These are phyloP conservation scores for Ophiognomonia clavigignenti-juglandacearum DNA, from an alignment of 2,329 filamentous ascomycete genomes.

Conservation along the genomic window DNA sequence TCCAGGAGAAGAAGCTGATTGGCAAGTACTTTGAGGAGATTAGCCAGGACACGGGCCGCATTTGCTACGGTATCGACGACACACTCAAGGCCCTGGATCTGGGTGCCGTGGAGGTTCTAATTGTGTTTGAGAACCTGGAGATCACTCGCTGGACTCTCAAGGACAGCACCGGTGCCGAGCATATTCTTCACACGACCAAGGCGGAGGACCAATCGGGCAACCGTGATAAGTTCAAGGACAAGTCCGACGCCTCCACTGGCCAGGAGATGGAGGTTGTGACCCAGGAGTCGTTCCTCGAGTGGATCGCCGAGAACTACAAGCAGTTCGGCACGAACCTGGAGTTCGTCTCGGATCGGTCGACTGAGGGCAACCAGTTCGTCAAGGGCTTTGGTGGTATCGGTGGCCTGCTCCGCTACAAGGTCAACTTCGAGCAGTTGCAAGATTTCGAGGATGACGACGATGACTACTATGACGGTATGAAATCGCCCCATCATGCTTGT, in stretches of 20 bases:
- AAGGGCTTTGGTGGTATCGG: slow-evolving; percentile 99
- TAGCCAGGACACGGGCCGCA: slow-evolving; percentile 91
- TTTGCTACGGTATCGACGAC: slow-evolving; percentile 98
- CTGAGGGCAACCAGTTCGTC: slow-evolving; percentile 98
- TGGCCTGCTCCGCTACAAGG: slow-evolving; percentile 95
- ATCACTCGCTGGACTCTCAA: slow-evolving; percentile 90
- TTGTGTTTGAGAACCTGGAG: slow-evolving; percentile 96
- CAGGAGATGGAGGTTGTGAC: slow-evolving; percentile 95
- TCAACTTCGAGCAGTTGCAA: slow-evolving; percentile 98
- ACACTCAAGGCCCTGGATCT: slow-evolving; percentile 95
- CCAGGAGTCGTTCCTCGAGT: slow-evolving; percentile 93
- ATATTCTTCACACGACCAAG: slow-evolving; percentile 85
- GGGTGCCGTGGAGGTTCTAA: slow-evolving; percentile 88
- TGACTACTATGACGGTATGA: slow-evolving; percentile 76
- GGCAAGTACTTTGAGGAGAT: slow-evolving; percentile 99
- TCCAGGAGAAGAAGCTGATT: slow-evolving; percentile 99
- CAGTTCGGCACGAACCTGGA: slow-evolving; percentile 94
- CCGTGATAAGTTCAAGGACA: slow-evolving; percentile 88
- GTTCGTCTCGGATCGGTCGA: slow-evolving; percentile 96
- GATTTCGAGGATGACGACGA: slow-evolving; percentile 89
- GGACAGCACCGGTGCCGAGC: slow-evolving; percentile 65
- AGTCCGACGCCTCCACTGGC: slow-evolving; percentile 62
- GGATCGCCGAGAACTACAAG: slow-evolving; percentile 98
- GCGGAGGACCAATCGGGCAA: slow-evolving; percentile 63
- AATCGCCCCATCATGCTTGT: slow-evolving; percentile 12